These are phyloP conservation scores for Geoglossum cookeanum DNA, from an alignment of 2,329 filamentous ascomycete genomes.

Conservation along the genomic window DNA sequence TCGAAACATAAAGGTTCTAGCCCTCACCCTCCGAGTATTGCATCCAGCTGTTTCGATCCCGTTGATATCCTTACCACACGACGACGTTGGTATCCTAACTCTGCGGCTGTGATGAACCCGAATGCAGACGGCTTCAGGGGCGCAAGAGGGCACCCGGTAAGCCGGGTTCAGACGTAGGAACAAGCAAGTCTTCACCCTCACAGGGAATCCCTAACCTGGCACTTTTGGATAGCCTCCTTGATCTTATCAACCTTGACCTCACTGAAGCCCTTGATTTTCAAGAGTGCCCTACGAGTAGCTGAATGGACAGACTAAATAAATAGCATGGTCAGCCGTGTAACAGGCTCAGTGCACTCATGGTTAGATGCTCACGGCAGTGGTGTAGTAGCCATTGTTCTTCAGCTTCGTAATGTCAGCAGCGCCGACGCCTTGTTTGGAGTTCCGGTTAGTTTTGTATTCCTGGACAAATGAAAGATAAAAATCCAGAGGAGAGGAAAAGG, in stretches of 20 bases:
- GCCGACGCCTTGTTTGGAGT: conserved; percentile 32
- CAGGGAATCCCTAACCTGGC: conserved; percentile 25
- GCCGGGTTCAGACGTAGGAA: neutral
- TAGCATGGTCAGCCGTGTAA: neutral
- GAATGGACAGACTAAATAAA: conserved; percentile 35
- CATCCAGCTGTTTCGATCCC: conserved; percentile 49
- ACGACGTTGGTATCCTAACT: conserved; percentile 42
- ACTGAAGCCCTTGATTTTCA: conserved; percentile 51
- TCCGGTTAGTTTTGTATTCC: neutral
- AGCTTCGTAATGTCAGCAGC: conserved; percentile 46
- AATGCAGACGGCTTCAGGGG: conserved; percentile 31
- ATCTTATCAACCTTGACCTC: conserved; percentile 53
- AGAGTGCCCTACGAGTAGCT: conserved; percentile 37
- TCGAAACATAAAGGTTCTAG: neutral
- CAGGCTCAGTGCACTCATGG: neutral
- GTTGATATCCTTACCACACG: conserved; percentile 46
- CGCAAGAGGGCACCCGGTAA: neutral
- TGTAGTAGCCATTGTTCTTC: conserved; percentile 42
- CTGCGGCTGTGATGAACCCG: conserved; percentile 46
- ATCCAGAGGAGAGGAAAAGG: too few species aligned
- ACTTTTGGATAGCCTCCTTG: conserved; percentile 46
- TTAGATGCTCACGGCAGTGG: conserved; percentile 32
- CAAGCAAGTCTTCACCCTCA: neutral
- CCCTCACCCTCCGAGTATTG: conserved; percentile 39
- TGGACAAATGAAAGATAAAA: neutral